These are phyloP conservation scores for Pisolithus thermaeus DNA, from an alignment of 1,284 basidiomycete species.

Conservation along the genomic window DNA sequence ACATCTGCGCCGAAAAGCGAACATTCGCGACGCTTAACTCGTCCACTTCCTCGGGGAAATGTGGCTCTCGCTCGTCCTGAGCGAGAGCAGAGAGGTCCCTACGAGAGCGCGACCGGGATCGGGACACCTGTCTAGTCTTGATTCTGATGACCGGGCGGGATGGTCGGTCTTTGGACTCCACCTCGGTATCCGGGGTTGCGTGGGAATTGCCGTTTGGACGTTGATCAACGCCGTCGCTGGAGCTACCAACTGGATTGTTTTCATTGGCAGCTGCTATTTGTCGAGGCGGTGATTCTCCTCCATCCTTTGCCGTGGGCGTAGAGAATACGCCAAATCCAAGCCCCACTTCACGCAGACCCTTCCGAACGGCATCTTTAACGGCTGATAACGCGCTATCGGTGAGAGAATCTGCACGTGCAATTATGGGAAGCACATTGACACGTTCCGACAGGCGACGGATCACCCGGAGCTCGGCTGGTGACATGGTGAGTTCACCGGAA, in stretches of 20 bases:
- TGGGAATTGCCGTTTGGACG: slow-evolving; percentile 24
- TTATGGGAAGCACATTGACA: slow-evolving; percentile 71
- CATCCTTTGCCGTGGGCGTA: slow-evolving; percentile 29
- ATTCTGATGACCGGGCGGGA: slow-evolving; percentile 72
- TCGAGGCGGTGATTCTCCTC: slow-evolving; percentile 5
- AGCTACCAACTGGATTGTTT: slow-evolving; percentile 18
- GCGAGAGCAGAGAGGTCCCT: slow-evolving; percentile 53
- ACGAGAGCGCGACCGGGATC: slow-evolving; percentile 68
- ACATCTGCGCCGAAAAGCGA: slow-evolving; percentile 64
- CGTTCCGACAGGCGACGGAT: slow-evolving; percentile 66
- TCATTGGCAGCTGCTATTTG: slow-evolving; percentile 13
- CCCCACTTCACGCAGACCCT: slow-evolving; percentile 54
- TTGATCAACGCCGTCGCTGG: slow-evolving; percentile 9
- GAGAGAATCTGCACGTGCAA: slow-evolving; percentile 70
- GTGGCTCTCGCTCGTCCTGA: slow-evolving; percentile 44
- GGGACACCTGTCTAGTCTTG: slow-evolving; percentile 36
- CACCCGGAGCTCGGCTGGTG: slow-evolving; percentile 69
- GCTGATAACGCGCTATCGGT: slow-evolving; percentile 64
- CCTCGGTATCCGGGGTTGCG: slow-evolving; percentile 30
- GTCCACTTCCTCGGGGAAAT: slow-evolving; percentile 45
- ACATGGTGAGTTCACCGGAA: slow-evolving; percentile 51
- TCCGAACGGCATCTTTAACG: slow-evolving; percentile 62
- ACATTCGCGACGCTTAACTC: slow-evolving; percentile 65
- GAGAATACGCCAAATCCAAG: slow-evolving; percentile 72
- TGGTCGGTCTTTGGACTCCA: slow-evolving; percentile 41